Evolutionary conservation across 495 filamentous ascomycete species (phyloP).

Genomic region (Aspergillus incahuasiensis): DNA sequence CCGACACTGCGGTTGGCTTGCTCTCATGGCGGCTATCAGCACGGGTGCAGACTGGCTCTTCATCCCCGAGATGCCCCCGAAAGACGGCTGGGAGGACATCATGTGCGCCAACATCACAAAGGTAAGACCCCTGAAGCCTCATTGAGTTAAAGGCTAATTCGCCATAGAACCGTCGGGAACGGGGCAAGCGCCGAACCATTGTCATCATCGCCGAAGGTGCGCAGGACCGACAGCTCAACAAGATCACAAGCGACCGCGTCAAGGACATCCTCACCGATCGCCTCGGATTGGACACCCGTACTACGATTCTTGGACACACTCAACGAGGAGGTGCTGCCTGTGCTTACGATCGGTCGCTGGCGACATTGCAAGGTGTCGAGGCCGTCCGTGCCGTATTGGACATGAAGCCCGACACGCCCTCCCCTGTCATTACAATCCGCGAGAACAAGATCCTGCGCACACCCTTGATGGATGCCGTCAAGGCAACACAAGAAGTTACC

Average conservation of each 20-base stretch:
- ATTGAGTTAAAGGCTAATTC: too few species aligned
- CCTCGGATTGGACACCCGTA: constrained; percentile 80
- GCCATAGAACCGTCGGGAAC: constrained; percentile 66
- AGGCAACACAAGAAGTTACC: constrained; percentile 76
- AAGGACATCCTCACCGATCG: constrained; percentile 82
- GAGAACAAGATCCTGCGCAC: constrained; percentile 97
- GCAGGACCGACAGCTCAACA: constrained; percentile 77
- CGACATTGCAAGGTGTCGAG: constrained; percentile 91
- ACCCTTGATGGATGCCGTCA: constrained; percentile 82
- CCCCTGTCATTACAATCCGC: constrained; percentile 88
- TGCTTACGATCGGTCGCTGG: constrained; percentile 90
- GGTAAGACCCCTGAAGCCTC: constrained; percentile 40
- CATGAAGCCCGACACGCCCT: constrained; percentile 81
- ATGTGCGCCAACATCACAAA: constrained; percentile 81
- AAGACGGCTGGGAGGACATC: constrained; percentile 79
- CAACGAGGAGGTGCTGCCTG: constrained; percentile 89
- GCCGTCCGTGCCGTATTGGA: constrained; percentile 96
- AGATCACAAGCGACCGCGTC: constrained; percentile 73
- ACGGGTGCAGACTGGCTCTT: constrained; percentile 97
- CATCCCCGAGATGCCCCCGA: constrained; percentile 90
- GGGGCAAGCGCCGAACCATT: constrained; percentile 95
- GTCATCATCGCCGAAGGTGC: constrained; percentile 97
- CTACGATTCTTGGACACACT: constrained; percentile 94
- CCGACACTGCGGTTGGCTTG: constrained; percentile 97
- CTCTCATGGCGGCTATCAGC: constrained; percentile 92